Base-by-base conservation (phyloP, 495 filamentous ascomycete genomes). In the Physcia stellaris region DNA sequence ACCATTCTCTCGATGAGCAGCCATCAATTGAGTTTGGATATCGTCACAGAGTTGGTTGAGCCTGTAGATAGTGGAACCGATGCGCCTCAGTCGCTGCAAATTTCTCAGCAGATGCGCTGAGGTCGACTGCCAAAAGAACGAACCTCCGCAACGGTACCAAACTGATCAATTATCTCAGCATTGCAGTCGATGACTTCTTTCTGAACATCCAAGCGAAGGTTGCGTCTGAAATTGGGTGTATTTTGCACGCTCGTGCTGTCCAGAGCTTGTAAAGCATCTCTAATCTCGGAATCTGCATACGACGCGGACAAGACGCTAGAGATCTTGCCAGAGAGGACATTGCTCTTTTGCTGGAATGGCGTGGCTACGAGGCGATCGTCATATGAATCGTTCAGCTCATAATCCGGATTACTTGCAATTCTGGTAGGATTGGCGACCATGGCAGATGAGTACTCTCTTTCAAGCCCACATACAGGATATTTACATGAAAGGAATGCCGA, bases 141-240 rank as follows among this genome's bases (percentile, higher is more conserved):
- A 55, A 93, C 85, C 75, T 92, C 83, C 30, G 87, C 85, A 28
- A 99, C 86, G 45, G 78, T 71, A 19, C 85, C 82, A 62, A 96
- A 96, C 52, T 94, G 88, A 37, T 70, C 63, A 35, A 99, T 76
- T 40, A 99, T 83, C 40, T 86, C 79, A 23, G 79, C 86, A 76
- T 96, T 95, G 60, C 84, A 83, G 42, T 88, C 75, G 32, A 95
- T 84, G 23, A 95, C 81, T 56, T 96, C 86, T 49, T 83, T 86
- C 57, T 96, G 86, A 2, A 92, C 69, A 58, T 94, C 81, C 1
- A 93, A 59, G 22, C 86, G 73, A 10, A 96, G 59, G 46, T 80
- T 77, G 22, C 90, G 74, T 9, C 90, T 69, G 15, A 80, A 80
- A 43, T 92, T 83, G 6, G 80, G 64, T 6, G 73, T 86, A 51